Conservation (phyloP, 1,284 basidiomycete genomes). For the Moesziomyces globuligerus region DNA sequence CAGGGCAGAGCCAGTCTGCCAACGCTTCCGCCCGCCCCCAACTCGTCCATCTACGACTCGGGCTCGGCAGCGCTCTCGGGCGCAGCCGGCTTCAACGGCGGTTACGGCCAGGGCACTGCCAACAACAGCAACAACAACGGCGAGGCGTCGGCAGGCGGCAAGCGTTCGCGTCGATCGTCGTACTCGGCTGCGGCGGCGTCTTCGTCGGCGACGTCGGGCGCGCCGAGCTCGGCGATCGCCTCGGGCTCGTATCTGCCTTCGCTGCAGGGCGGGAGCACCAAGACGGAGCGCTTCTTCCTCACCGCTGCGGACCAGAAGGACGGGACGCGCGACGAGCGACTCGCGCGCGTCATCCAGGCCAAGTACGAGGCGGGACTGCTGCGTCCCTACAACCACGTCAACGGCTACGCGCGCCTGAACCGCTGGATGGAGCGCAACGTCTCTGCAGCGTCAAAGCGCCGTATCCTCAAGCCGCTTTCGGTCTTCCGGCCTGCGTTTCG, state of each 20-base stretch:
- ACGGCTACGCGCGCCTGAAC: slow-evolving; percentile 64
- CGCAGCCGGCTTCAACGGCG: not conserved
- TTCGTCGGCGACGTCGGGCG: not conserved
- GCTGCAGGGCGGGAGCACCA: slow-evolving; percentile 46
- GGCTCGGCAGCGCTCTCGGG: not conserved
- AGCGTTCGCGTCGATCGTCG: slow-evolving; percentile 45
- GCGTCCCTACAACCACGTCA: slow-evolving; percentile 93
- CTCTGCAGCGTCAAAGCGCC: slow-evolving; percentile 75
- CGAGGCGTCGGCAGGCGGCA: slow-evolving; percentile 11
- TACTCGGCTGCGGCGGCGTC: slow-evolving; percentile 11
- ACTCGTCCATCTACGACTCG: slow-evolving; percentile 9
- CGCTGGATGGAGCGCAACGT: slow-evolving; percentile 88
- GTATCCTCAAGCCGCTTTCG: slow-evolving; percentile 87
- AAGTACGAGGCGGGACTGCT: slow-evolving; percentile 96
- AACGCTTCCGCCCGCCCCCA: not conserved
- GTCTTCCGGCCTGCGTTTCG: slow-evolving; percentile 82
- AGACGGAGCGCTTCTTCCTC: slow-evolving; percentile 82
- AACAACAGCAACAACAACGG: slow-evolving; percentile 4
- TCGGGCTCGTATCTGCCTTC: slow-evolving; percentile 37
- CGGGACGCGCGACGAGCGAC: slow-evolving; percentile 86
- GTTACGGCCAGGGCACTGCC: not conserved
- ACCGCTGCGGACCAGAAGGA: slow-evolving; percentile 95
- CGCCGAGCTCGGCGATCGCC: not conserved
- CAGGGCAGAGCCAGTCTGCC: slow-evolving; percentile 1
- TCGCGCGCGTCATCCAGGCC: slow-evolving; percentile 90